Evolutionary conservation across 768 basidiomycete species (phyloP), one percentile per base, ranked within the genome.

Genomic region (Tulasnella sp.): DNA sequence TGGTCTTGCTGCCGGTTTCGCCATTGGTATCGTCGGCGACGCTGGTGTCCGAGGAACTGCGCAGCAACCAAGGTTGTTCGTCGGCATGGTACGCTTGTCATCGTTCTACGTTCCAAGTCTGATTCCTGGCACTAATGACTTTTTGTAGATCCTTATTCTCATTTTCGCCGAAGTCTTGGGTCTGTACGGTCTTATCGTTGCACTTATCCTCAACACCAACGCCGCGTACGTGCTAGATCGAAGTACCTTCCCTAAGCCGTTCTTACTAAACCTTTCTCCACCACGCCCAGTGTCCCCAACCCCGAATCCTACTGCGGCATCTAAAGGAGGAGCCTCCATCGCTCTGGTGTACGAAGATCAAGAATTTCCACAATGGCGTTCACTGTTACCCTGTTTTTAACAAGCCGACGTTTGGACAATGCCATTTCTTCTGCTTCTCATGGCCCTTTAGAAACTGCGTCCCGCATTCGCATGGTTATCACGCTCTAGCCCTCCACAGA

Each of bases 21-120:
- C 97, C 74, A 90, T 99, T 78, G 97, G 97, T 72, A 98, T 98
- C 79, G 97, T 98, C 72, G 97, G 97, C 79, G 97, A 99, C 80
- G 95, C 96, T 74, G 96, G 97, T 85, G 97, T 98, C 35, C 86
- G 97, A 62, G 97, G 96, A 73, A 97, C 95, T 69, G 96, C 95
- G 62, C 96, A 98, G 81, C 95, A 98, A 82, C 93, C 94, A 67
- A 84, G 92, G 77, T 84, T 97, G 76, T 96, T 90, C 81, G 94
- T 97, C 77, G 92, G 93, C 79, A 98, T 96, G 95, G 91, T 90
- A 26, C 6, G 87, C 78, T n/a, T n/a, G n/a, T n/a, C n/a, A n/a
- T n/a, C 5, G 63, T 64, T 26, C 67, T 22, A 65, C 1, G 22
- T 22, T 36, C n/a, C n/a, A n/a, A 8, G 37, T 2, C 64, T 52